A percentile compares a stretch with the other conserved stretches of the same genome.
Conservation (phyloP, 163 green algal species). For the Prototheca wickerhamii region DNA sequence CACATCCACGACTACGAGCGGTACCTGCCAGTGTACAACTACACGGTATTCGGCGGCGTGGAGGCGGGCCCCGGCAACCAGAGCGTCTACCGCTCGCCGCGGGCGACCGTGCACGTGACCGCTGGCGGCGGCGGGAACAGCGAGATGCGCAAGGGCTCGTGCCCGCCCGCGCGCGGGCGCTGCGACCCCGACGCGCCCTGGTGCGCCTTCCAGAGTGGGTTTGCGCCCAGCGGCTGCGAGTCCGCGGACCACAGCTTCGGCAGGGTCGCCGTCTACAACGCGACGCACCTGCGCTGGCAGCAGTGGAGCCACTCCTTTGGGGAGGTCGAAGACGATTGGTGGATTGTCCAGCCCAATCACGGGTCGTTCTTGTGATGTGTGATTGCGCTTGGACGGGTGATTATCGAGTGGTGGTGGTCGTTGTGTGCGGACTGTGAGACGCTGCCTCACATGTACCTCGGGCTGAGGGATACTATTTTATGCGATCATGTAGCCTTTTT, state of each 20-base stretch:
- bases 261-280: slow-evolving; percentile 10
- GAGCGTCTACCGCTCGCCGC: too few species aligned
- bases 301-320: not conserved
- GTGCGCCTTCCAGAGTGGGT: slow-evolving; percentile 24
- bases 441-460: too few species aligned
- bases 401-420: too few species aligned
- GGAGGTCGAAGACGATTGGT: slow-evolving; percentile 10
- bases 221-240: not conserved
- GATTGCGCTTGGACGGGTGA: too few species aligned
- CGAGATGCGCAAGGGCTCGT: slow-evolving; percentile 7
- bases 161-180: slow-evolving; percentile 5
- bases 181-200: slow-evolving; percentile 12
- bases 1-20: slow-evolving; percentile 22
- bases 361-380: too few species aligned
- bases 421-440: too few species aligned
- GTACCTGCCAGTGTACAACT: slow-evolving; percentile 12
- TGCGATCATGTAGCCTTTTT: too few species aligned
- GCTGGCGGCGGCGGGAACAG: slow-evolving; percentile 17
- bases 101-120: slow-evolving; percentile 14
- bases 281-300: slow-evolving; percentile 16
- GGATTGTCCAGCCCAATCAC: not conserved
- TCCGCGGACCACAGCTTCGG: slow-evolving; percentile 9
- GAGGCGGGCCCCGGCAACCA: not conserved
- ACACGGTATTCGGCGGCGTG: not conserved
- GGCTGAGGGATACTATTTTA: too few species aligned